Evolutionary conservation across 768 basidiomycete species (phyloP).

Genomic region (Suillus placidus): DNA sequence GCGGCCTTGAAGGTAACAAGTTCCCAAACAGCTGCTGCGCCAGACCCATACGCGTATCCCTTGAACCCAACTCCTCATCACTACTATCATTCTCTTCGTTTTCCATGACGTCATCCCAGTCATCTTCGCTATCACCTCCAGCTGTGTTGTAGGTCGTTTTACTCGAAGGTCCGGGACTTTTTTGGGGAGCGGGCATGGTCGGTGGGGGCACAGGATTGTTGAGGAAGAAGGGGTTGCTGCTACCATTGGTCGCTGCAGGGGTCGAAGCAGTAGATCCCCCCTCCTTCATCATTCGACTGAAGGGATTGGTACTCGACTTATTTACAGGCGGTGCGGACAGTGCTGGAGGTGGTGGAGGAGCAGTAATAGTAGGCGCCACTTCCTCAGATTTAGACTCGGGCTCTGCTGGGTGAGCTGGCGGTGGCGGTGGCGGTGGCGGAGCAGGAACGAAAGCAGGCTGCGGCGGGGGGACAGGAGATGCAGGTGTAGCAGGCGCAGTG

Average conservation of each 20-base stretch:
- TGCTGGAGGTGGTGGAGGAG: constrained; percentile 37
- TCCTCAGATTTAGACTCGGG: constrained; percentile 18
- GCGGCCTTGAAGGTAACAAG: constrained; percentile 61
- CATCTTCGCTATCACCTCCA: constrained; percentile 63
- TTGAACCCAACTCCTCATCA: constrained; percentile 76
- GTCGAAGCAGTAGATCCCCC: constrained; percentile 40
- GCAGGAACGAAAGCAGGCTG: constrained; percentile 37
- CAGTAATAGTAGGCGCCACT: constrained; percentile 35
- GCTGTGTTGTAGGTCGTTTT: constrained; percentile 67
- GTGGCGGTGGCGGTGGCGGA: constrained; percentile 35
- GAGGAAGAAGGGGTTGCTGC: constrained; percentile 79
- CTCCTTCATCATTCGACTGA: constrained; percentile 66
- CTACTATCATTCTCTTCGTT: constrained; percentile 70
- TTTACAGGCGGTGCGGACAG: constrained; percentile 31
- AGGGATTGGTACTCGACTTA: constrained; percentile 77
- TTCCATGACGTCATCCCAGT: constrained; percentile 86
- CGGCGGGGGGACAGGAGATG: constrained; percentile 42
- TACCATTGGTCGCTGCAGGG: constrained; percentile 40
- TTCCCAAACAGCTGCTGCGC: constrained; percentile 80
- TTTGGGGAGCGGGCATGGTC: constrained; percentile 38
- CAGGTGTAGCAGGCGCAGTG: constrained; percentile 24
- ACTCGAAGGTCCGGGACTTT: constrained; percentile 54
- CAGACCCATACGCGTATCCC: constrained; percentile 67
- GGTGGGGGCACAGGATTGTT: constrained; percentile 44
- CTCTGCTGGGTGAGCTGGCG: constrained; percentile 22